These are phyloP conservation scores for Excoecaria agallocha DNA, from an alignment of 345 rosid species.

Conservation along the genomic window DNA sequence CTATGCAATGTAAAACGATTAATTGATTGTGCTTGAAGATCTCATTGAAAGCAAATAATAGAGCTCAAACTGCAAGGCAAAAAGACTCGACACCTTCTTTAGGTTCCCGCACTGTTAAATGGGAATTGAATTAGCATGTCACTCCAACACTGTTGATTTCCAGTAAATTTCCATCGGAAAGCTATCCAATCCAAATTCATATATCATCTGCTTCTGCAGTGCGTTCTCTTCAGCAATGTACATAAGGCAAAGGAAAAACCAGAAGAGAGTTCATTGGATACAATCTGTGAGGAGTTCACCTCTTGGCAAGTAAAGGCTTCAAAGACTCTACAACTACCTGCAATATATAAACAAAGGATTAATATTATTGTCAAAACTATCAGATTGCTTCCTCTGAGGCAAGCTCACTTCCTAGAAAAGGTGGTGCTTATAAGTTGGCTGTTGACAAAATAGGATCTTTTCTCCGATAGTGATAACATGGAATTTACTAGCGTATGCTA, in stretches of 20 bases:
- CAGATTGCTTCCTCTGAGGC: not conserved
- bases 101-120: not conserved
- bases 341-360: not conserved
- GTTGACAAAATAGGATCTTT: not conserved
- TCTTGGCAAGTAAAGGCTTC: slow-evolving; percentile 23
- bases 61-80: not conserved
- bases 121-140: not conserved
- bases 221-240: not conserved
- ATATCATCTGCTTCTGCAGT: not conserved
- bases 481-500: not conserved
- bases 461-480: not conserved
- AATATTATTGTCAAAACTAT: not conserved
- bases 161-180: not conserved
- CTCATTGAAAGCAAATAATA: not conserved
- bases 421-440: not conserved
- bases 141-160: not conserved
- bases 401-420: not conserved
- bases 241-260: slow-evolving; percentile 1
- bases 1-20: not conserved
- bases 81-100: not conserved
- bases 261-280: not conserved
- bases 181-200: not conserved
- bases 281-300: slow-evolving; percentile 3
- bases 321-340: slow-evolving; percentile 35
- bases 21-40: not conserved